phyloP scores from a whole-genome alignment of 2,329 filamentous ascomycete genomes.

The Calonectria crousiana region DNA sequence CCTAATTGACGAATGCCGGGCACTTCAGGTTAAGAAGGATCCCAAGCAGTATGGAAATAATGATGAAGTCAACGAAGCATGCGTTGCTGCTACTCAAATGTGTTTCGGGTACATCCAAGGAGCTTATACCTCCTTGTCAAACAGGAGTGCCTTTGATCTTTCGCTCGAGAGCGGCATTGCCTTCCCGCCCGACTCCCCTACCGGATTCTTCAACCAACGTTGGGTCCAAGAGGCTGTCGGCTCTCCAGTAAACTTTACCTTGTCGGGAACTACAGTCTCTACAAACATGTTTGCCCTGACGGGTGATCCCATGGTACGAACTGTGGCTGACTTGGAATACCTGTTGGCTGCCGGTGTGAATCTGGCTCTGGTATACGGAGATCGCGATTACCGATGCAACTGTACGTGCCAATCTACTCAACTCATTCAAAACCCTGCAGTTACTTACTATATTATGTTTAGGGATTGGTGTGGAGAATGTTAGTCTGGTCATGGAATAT shows the following conservation, averaged over 20 bases:
- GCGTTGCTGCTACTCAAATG: slow-evolving; percentile 59
- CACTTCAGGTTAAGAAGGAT: slow-evolving; percentile 46
- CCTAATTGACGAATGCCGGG: slow-evolving; percentile 63
- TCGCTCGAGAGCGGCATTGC: slow-evolving; percentile 62
- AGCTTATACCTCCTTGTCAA: slow-evolving; percentile 8
- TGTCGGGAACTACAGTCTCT: slow-evolving; percentile 55
- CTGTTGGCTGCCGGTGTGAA: slow-evolving; percentile 72
- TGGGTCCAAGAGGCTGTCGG: slow-evolving; percentile 70
- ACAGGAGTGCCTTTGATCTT: slow-evolving; percentile 65
- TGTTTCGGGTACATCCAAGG: slow-evolving; percentile 34
- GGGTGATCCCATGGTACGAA: slow-evolving; percentile 63
- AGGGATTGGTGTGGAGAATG: slow-evolving; percentile 72
- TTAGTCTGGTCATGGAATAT: slow-evolving; percentile 71
- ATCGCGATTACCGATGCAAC: slow-evolving; percentile 70
- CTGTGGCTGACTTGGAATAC: slow-evolving; percentile 60
- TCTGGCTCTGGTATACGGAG: slow-evolving; percentile 77
- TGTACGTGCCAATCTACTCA: slow-evolving; percentile 56
- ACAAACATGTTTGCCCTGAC: slow-evolving; percentile 67
- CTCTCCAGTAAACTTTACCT: slow-evolving; percentile 69
- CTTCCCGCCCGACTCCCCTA: slow-evolving; percentile 70
- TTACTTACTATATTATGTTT: neutral
- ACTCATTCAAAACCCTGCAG: rapidly evolving
- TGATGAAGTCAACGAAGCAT: slow-evolving; percentile 56
- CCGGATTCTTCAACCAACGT: slow-evolving; percentile 72
- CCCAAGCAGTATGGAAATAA: slow-evolving; percentile 54